Base-by-base conservation (phyloP, 2,329 filamentous ascomycete species). In the Chrysoporthe puriensis region DNA sequence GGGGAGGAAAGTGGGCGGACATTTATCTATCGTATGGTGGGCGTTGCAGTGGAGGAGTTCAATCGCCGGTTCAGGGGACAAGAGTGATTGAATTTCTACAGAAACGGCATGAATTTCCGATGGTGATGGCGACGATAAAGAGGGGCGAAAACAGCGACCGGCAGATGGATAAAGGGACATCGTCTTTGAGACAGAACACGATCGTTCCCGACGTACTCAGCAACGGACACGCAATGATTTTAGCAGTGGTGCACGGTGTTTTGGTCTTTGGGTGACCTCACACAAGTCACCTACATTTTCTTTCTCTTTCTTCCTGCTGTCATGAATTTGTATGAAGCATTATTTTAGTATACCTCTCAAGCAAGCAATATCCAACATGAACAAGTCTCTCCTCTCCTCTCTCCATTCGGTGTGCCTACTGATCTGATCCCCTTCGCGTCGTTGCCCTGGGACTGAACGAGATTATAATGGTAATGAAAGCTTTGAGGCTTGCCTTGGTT, bases 1-100 rank as follows among this genome's bases (percentile, higher is more conserved):
- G 90, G 89, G n/a, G 94, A 97, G 74, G 95, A 97, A 79, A 92
- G 90, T 65, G 85, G 86, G 42, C 79, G 88, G 54, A 82, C 84
- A 1, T 91, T 89, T 74, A 73, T 91, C 71, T 91, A 91, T 77
- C 82, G 82, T 72, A 90, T 89, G 85, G 83, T 91, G 68, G 88
- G 86, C 0, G 80, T 91, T 1, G 88, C 88, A 1, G 88, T 90
- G 57, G 86, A 88, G 74, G 88, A 90, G 79, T 91, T 89, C 69
- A 91, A 91, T 73, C 82, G 87, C 68, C 81, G 87, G 71, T 90
- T 86, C 71, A 82, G 81, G 74, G 80, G 80, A 11, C 73, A 80
- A 68, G 80, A 80, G 59, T 80, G 46, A 70, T 64, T 46, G 59
- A 7, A 26, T 5, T 42, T n/a, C 7, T 44, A 50, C 16, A 18